Conservation (phyloP, 345 rosid species). For the Eucalyptus victrix region DNA sequence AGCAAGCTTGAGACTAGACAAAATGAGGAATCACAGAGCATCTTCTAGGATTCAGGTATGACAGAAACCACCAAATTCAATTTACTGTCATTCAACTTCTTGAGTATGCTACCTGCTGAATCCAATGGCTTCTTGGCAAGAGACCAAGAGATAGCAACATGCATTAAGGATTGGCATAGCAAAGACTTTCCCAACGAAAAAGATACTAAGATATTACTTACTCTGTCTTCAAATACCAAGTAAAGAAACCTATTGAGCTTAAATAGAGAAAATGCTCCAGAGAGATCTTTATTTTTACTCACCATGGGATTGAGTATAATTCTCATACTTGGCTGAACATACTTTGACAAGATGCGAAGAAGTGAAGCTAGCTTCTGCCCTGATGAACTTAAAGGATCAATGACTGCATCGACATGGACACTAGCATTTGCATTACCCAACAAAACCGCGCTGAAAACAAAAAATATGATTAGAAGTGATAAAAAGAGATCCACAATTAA, state of each 20-base stretch:
- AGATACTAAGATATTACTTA: background rate
- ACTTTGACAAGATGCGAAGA: conserved; percentile 63
- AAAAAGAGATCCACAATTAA: background rate
- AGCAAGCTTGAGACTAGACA: background rate
- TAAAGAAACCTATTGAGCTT: background rate
- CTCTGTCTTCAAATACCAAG: background rate
- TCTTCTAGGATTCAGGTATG: background rate
- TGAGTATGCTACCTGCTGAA: background rate
- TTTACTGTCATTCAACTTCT: background rate
- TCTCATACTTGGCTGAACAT: conserved; percentile 87
- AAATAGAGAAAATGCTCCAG: background rate
- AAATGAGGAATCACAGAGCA: background rate
- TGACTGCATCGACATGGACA: conserved; percentile 86
- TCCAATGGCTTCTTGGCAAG: background rate
- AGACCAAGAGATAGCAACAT: background rate
- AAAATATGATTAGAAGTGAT: background rate
- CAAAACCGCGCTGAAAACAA: conserved; percentile 66
- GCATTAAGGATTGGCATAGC: background rate
- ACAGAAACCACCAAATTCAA: background rate
- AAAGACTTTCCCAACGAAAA: background rate
- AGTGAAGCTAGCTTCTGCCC: conserved; percentile 92
- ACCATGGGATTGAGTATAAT: conserved; percentile 93
- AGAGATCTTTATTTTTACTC: conserved; percentile 11
- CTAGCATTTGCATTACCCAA: conserved; percentile 63
- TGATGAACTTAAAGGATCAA: conserved; percentile 87